Evolutionary conservation across 768 basidiomycete species (phyloP).

Genomic region (Ramaria sp.): DNA sequence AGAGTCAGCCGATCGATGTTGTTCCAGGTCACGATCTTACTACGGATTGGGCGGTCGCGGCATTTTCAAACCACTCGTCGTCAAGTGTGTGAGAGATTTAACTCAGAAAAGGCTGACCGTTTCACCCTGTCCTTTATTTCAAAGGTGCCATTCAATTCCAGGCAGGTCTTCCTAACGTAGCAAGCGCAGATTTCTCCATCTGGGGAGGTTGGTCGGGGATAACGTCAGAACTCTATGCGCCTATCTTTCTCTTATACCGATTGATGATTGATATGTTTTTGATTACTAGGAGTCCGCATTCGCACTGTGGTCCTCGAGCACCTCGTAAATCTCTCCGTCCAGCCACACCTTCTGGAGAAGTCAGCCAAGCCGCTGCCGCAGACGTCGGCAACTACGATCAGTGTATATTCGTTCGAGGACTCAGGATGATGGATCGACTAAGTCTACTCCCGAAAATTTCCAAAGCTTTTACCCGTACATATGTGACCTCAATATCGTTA

Average conservation of each 20-base stretch:
- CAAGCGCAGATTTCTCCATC: conserved; percentile 1
- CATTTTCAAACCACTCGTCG: not conserved
- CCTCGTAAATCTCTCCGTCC: not conserved
- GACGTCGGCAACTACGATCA: conserved; percentile 2
- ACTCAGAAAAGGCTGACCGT: not conserved
- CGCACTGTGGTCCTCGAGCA: conserved; percentile 6
- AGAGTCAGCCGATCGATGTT: not conserved
- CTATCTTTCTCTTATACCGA: not conserved
- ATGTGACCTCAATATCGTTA: too few relatives aligned
- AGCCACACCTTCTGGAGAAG: not conserved
- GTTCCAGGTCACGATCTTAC: conserved; percentile 2
- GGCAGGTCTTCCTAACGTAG: not conserved
- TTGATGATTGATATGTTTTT: not conserved
- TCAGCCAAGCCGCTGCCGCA: not conserved
- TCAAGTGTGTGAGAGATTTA: not conserved
- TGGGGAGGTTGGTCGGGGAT: conserved; percentile 3
- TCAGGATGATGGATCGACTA: conserved; percentile 1
- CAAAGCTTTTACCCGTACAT: too few relatives aligned
- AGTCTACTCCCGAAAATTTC: not conserved
- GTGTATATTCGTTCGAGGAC: conserved; percentile 5
- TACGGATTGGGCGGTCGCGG: conserved; percentile 8
- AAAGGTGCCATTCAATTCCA: conserved; percentile 5
- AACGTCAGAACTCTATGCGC: not conserved
- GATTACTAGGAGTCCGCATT: not conserved
- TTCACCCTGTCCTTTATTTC: not conserved